phyloP scores from a whole-genome alignment of 2,329 filamentous ascomycete species.

The Fusarium falciforme region DNA sequence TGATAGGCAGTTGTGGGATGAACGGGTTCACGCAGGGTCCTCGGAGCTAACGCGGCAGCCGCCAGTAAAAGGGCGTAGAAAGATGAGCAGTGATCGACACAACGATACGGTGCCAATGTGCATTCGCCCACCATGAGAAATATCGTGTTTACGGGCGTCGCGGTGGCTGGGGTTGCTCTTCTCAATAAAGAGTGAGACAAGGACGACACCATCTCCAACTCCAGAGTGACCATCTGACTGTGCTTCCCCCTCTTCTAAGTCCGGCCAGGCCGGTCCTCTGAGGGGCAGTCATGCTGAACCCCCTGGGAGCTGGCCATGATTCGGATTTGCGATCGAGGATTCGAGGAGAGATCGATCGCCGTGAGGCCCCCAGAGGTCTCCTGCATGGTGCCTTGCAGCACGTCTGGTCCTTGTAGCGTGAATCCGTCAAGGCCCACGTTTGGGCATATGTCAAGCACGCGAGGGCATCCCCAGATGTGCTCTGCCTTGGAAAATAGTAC shows the following conservation, averaged over 20 bases:
- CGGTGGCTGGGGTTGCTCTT: slow-evolving; percentile 20
- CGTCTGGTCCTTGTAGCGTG: slow-evolving; percentile 12
- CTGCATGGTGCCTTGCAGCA: slow-evolving; percentile 45
- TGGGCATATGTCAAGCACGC: slow-evolving; percentile 36
- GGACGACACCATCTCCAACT: slow-evolving; percentile 42
- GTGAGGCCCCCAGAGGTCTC: slow-evolving; percentile 27
- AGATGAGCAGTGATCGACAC: slow-evolving; percentile 18
- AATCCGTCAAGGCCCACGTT: slow-evolving; percentile 29
- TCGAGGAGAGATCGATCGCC: slow-evolving; percentile 44
- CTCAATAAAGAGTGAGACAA: slow-evolving; percentile 43
- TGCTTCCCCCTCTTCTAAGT: slow-evolving; percentile 31
- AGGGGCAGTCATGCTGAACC: slow-evolving; percentile 43
- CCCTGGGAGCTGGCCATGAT: slow-evolving; percentile 40
- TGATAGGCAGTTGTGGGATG: slow-evolving; percentile 25
- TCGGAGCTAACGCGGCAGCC: slow-evolving; percentile 32
- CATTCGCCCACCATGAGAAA: not conserved
- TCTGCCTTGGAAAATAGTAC: not conserved
- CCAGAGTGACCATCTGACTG: slow-evolving; percentile 45
- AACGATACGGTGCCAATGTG: not conserved
- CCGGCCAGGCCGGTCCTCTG: slow-evolving; percentile 28
- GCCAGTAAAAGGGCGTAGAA: slow-evolving; percentile 26
- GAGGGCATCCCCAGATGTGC: slow-evolving; percentile 7
- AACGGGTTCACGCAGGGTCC: slow-evolving; percentile 38
- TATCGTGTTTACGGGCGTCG: slow-evolving; percentile 14
- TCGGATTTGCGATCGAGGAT: slow-evolving; percentile 43